phyloP scores from a whole-genome alignment of 257 asterid species.

The Schizonepeta tenuifolia region DNA sequence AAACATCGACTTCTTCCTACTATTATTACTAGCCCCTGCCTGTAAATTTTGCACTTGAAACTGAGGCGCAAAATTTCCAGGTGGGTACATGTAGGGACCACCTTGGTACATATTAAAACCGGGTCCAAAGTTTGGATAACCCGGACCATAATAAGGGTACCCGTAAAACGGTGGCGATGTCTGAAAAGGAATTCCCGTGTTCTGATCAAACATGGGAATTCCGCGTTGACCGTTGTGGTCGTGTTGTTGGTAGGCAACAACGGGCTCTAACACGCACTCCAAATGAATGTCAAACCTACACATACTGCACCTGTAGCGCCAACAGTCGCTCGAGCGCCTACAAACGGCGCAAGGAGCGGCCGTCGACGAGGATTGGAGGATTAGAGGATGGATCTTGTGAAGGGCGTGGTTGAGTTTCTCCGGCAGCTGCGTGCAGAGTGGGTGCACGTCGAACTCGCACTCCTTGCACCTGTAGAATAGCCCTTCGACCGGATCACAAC shows the following conservation, averaged over 20 bases:
- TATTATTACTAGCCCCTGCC: background rate
- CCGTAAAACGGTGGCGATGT: slow-evolving; percentile 36
- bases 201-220: slow-evolving; percentile 24
- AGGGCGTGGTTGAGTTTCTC: slow-evolving; percentile 42
- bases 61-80: slow-evolving; percentile 21
- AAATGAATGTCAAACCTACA: slow-evolving; percentile 49
- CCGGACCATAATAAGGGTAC: slow-evolving; percentile 24
- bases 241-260: slow-evolving; percentile 16
- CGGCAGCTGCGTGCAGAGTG: slow-evolving; percentile 55
- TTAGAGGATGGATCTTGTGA: slow-evolving; percentile 46
- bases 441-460: slow-evolving; percentile 58
- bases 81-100: slow-evolving; percentile 33
- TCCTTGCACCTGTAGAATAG: slow-evolving; percentile 51
- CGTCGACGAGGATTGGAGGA: slow-evolving; percentile 2
- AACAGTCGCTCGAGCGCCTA: slow-evolving; percentile 26
- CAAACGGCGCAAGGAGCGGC: slow-evolving; percentile 39
- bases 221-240: slow-evolving; percentile 30
- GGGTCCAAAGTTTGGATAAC: slow-evolving; percentile 24
- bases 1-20: slow-evolving; percentile 41
- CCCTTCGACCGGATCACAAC: slow-evolving; percentile 53
- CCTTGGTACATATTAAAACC: slow-evolving; percentile 13
- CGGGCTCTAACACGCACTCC: slow-evolving; percentile 43
- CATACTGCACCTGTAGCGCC: slow-evolving; percentile 47
- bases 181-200: slow-evolving; percentile 31
- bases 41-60: slow-evolving; percentile 24